Base-by-base conservation (phyloP, 768 basidiomycete genomes). In the Kwoniella sp. region DNA sequence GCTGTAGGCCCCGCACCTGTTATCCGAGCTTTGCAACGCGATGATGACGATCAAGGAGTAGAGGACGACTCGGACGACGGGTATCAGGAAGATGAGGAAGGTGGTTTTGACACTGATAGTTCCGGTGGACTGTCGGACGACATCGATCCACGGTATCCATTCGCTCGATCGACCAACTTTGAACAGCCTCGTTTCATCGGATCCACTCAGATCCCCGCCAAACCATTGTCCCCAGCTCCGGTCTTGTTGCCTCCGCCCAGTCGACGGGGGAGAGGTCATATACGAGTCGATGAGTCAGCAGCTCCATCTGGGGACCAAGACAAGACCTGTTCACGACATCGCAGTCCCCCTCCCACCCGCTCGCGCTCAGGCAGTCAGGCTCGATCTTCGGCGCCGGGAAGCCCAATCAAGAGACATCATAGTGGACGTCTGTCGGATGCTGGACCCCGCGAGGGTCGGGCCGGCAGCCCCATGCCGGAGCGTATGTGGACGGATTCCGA, bases 71-170 rank as follows among this genome's bases (percentile, higher is more conserved):
- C 57, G 8, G 71, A 70, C 47, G 58, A 60, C 2, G 73, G 69
- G 40, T 71, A 74, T 51, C 62, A 69, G 36, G 72, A 74, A 62
- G 72, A 74, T 48, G 68, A 69, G 49, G 69, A 71, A 51, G 70
- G 67, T 26, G 72, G 68, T 9, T 68, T 65, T 13, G 65, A 64
- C 21, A 58, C 64, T 8, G 70, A 69, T 30, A 64, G 68, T 24
- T 57, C 60, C 2, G 55, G 47, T 6, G 61, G 26, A n/a, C 47
- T 53, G 8, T 49, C 22, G 1, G 59, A 54, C n/a, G 54, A 60
- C 17, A 40, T 46, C 21, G 21, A 25, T 21, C 54, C 65, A 13
- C 58, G 67, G 24, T 74, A 69, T 51, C 65, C 68, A 3, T 75
- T 75, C 55, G 73, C 73, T n/a, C 36, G 71, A 24, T 65, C 73